These are phyloP conservation scores for Ophiostoma sp. DNA, from an alignment of 2,329 filamentous ascomycete genomes.

Conservation along the genomic window DNA sequence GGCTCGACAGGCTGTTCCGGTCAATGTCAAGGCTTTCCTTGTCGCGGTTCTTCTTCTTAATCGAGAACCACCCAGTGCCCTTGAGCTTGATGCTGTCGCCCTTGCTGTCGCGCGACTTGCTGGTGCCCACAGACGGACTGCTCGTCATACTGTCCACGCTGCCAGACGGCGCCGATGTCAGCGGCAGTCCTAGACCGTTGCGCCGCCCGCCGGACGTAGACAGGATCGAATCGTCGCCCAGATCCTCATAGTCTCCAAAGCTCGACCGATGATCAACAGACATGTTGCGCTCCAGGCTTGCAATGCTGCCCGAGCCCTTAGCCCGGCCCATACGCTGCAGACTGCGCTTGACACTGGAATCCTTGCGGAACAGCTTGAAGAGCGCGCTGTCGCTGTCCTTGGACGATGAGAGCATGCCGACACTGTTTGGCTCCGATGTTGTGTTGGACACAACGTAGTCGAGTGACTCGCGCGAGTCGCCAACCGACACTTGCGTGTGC, in stretches of 20 bases:
- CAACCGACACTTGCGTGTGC: constrained; percentile 53
- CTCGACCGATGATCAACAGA: constrained; percentile 51
- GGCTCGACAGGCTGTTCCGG: constrained; percentile 30
- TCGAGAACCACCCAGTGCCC: constrained; percentile 45
- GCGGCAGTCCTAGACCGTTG: constrained; percentile 31
- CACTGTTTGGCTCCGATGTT: constrained; percentile 47
- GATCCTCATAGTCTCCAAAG: constrained; percentile 52
- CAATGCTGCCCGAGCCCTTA: constrained; percentile 50
- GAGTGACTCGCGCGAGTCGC: constrained; percentile 57
- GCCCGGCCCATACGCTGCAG: constrained; percentile 47
- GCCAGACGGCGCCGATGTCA: constrained; percentile 10
- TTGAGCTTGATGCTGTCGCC: constrained; percentile 42
- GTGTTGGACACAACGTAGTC: constrained; percentile 54
- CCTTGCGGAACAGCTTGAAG: constrained; percentile 62
- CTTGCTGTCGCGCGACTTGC: constrained; percentile 36
- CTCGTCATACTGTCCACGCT: constrained; percentile 31
- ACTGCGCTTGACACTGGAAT: constrained; percentile 61
- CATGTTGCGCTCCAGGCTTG: constrained; percentile 53
- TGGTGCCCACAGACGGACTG: constrained; percentile 52
- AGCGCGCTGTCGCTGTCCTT: constrained; percentile 49
- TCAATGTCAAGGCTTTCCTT: constrained; percentile 54
- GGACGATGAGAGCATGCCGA: constrained; percentile 39
- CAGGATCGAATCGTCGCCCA: constrained; percentile 40
- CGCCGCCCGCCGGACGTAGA: constrained; percentile 23
- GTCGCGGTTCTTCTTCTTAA: constrained; percentile 56